phyloP scores from a whole-genome alignment of 345 rosid species.

The Populus tremula region DNA sequence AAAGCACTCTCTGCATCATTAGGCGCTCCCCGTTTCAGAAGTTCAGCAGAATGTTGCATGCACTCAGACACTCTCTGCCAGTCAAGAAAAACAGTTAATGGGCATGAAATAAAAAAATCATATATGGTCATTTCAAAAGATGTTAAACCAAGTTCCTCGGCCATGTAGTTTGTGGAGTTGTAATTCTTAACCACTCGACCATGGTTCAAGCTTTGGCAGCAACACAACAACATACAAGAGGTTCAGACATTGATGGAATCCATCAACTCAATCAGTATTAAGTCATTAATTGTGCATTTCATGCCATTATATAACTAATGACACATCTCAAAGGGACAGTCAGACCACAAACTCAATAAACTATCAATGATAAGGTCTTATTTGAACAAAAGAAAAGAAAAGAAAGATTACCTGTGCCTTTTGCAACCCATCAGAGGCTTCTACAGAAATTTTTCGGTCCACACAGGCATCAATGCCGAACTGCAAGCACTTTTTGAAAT shows the following conservation, averaged over 20 bases:
- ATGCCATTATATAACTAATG: not conserved
- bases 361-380: not conserved
- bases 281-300: not conserved
- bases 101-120: constrained; percentile 13
- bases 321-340: not conserved
- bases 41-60: constrained; percentile 49
- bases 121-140: not conserved
- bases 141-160: not conserved
- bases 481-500: constrained; percentile 76
- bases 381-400: not conserved
- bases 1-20: constrained; percentile 55
- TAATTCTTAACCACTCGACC: not conserved
- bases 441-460: constrained; percentile 73
- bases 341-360: not conserved
- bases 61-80: constrained; percentile 77
- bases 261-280: not conserved
- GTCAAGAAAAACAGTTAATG: constrained; percentile 24
- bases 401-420: constrained; percentile 64
- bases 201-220: not conserved
- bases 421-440: constrained; percentile 90
- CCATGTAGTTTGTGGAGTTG: not conserved
- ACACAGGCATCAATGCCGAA: constrained; percentile 69
- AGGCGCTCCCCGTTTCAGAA: constrained; percentile 46
- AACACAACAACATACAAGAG: not conserved
- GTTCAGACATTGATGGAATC: constrained; percentile 1